These are phyloP conservation scores for Puccinellia tenuiflora DNA, from an alignment of 176 grass and related monocot species.

Conservation along the genomic window DNA sequence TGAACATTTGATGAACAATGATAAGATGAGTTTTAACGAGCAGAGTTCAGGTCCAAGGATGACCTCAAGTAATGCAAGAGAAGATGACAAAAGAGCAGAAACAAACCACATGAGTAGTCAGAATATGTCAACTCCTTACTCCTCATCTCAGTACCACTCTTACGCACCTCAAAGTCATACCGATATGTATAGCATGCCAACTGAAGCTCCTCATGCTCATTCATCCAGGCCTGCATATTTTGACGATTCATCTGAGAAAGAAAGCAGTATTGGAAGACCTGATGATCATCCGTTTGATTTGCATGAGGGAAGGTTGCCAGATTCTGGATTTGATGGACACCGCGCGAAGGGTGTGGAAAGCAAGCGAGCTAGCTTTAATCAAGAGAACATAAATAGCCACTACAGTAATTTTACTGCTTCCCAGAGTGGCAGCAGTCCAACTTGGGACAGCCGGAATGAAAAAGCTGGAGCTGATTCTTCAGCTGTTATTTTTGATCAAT, in stretches of 20 bases:
- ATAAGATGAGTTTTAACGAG: slow-evolving; percentile 23
- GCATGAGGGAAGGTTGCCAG: slow-evolving; percentile 29
- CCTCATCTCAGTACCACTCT: slow-evolving; percentile 11
- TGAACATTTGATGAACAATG: slow-evolving; percentile 7
- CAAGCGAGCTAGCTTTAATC: slow-evolving; percentile 22
- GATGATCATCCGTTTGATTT: slow-evolving; percentile 30
- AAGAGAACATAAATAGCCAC: slow-evolving; percentile 23
- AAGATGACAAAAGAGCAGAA: slow-evolving; percentile 21
- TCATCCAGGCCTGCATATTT: slow-evolving; percentile 19
- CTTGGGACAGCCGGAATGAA: slow-evolving; percentile 27
- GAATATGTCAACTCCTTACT: slow-evolving; percentile 21
- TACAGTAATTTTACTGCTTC: slow-evolving; percentile 15
- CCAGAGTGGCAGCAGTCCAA: slow-evolving; percentile 26
- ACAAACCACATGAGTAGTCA: slow-evolving; percentile 6
- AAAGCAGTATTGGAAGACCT: slow-evolving; percentile 14
- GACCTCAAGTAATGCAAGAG: slow-evolving; percentile 20
- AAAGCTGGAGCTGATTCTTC: slow-evolving; percentile 30
- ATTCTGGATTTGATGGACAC: slow-evolving; percentile 1
- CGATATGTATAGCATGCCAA: slow-evolving; percentile 25
- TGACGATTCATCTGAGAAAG: slow-evolving; percentile 38
- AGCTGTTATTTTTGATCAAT: slow-evolving; percentile 54
- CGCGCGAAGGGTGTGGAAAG: slow-evolving; percentile 6
- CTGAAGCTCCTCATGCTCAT: slow-evolving; percentile 13
- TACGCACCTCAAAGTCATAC: slow-evolving; percentile 15
- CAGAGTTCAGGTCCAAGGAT: slow-evolving; percentile 25